These are phyloP conservation scores for Starmerella riodocensis DNA, from an alignment of 805 yeast species.

Conservation along the genomic window DNA sequence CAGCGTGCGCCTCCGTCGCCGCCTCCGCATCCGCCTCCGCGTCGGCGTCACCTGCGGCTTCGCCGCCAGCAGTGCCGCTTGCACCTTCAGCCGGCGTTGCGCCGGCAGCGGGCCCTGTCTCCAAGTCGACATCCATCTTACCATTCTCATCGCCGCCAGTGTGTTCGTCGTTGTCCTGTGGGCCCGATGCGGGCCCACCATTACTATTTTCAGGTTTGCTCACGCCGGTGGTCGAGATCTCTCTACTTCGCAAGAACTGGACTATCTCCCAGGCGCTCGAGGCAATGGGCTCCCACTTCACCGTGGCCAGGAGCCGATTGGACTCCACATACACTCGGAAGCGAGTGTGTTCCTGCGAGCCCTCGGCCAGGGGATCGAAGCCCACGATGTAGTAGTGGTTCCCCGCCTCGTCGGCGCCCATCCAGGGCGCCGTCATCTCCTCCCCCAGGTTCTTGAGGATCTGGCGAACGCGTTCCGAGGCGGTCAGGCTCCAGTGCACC, in stretches of 20 bases:
- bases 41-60: neutral
- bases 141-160: neutral
- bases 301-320: constrained; percentile 24
- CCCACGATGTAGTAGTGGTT: constrained; percentile 21
- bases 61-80: too few species aligned
- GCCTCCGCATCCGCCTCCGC: neutral
- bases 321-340: constrained; percentile 27
- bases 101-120: too few species aligned
- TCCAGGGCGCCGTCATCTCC: constrained; percentile 19
- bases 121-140: neutral
- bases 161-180: neutral
- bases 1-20: neutral
- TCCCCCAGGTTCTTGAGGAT: constrained; percentile 16
- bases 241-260: constrained; percentile 14
- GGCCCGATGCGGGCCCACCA: neutral
- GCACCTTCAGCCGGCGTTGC: too few species aligned
- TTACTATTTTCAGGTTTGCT: neutral
- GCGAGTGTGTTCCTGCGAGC: constrained; percentile 23
- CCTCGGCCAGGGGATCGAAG: constrained; percentile 16
- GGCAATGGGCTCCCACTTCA: constrained; percentile 29
- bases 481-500: constrained; percentile 26
- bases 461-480: constrained; percentile 23
- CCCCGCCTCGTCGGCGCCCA: constrained; percentile 19
- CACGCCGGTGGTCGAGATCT: neutral
- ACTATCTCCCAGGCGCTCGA: constrained; percentile 21